Base-by-base conservation (phyloP, 1,139 yeast genomes). In the Blastobotrys apis region DNA sequence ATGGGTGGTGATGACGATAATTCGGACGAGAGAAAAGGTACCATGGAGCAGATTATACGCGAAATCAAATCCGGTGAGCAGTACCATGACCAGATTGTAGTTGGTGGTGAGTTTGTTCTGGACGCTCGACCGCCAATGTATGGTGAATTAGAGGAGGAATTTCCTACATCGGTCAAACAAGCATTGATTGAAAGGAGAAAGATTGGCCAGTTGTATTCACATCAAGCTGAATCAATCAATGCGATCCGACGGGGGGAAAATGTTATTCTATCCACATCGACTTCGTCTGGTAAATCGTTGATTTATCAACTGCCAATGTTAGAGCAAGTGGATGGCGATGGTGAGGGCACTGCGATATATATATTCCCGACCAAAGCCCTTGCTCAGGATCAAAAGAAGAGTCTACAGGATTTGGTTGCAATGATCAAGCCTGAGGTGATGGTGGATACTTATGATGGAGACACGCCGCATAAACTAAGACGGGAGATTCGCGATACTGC, bases 361-460 rank as follows among this genome's bases (percentile, higher is more conserved):
- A 80, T 92, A 6, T 92, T 92, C 57, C 98, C 99, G 1, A 92
- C 99, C 0, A 92, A 92, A 58, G 98, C 99, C 0, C 69, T 92
- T 39, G 97, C 98, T 0, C 98, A 92, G 60, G 98, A 92, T 67
- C 99, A 92, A 64, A 82, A 81, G 56, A 70, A 95, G 41, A 81
- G 95, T 12, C 69, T 94, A 44, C 72, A 74, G 42, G 77, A 75
- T 26, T 67, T 88, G n/a, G 67, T 55, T 8, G 49, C 50, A 8
- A 41, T 53, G 9, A 42, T 45, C 17, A 47, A 65, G 2, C 54
- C 54, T 8, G 64, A 65, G 12, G 65, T 76, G 4, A 59, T 69
- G 1, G 84, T 83, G 1, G 90, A 84, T 40, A 85, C 97, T 0
- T 92, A 80, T 58, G 99, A 92, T 63, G 98, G 98, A 3, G 99